Evolutionary conservation across 805 yeast species (phyloP).

Genomic region (Komagataella kurtzmanii): DNA sequence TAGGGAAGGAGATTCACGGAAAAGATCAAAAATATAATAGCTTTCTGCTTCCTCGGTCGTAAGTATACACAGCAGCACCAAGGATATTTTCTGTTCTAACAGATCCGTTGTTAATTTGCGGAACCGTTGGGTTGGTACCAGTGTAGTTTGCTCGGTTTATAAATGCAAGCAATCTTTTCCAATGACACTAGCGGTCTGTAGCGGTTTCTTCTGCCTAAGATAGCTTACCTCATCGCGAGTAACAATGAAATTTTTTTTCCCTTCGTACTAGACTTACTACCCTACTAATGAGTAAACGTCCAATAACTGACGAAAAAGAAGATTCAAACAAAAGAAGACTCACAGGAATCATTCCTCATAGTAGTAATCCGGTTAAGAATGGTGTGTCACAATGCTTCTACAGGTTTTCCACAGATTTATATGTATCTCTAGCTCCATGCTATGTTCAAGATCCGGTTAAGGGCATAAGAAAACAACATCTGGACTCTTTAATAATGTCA

Average conservation of each 20-base stretch:
- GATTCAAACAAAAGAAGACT: neutral
- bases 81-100: neutral
- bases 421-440: constrained; percentile 82
- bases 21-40: neutral
- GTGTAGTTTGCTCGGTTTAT: neutral
- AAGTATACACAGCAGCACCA: neutral
- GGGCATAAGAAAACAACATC: constrained; percentile 78
- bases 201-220: neutral
- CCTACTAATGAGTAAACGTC: neutral
- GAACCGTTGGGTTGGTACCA: neutral
- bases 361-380: constrained; percentile 2
- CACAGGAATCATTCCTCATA: neutral
- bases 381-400: constrained; percentile 63
- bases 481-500: constrained; percentile 82
- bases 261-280: neutral
- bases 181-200: neutral
- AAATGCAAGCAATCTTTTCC: neutral
- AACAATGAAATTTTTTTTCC: neutral
- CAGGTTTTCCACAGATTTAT: constrained; percentile 43
- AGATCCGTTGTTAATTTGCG: neutral
- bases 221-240: neutral
- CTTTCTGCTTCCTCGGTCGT: neutral
- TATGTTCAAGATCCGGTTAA: constrained; percentile 53
- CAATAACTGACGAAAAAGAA: neutral
- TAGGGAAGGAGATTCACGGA: neutral